A percentile compares a stretch with the other conserved stretches of the same genome.
phyloP scores from a whole-genome alignment of 2,329 filamentous ascomycete genomes.

The Epichloe sylvatica region DNA sequence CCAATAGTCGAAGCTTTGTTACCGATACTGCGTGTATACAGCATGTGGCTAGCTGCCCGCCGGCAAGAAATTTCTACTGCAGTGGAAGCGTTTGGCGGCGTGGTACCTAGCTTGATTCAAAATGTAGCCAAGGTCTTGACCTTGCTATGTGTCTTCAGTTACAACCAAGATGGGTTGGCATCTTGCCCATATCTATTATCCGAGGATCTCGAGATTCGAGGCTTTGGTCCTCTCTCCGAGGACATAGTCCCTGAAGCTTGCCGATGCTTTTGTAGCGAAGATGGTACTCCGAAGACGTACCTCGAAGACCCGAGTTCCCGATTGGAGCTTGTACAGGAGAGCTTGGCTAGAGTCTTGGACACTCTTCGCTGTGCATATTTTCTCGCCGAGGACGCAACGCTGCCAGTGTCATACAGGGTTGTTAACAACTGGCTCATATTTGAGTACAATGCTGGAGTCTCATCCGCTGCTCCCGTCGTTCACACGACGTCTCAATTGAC shows the following conservation, averaged over 20 bases:
- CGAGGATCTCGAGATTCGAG: slow-evolving; percentile 35
- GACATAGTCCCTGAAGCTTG: slow-evolving; percentile 25
- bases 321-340: slow-evolving; percentile 21
- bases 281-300: slow-evolving; percentile 26
- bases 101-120: slow-evolving; percentile 32
- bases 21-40: slow-evolving; percentile 37
- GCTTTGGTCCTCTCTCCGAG: slow-evolving; percentile 28
- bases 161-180: slow-evolving; percentile 24
- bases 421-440: slow-evolving; percentile 19
- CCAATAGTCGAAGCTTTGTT: slow-evolving; percentile 29
- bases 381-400: slow-evolving; percentile 26
- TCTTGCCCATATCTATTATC: slow-evolving; percentile 34
- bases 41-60: slow-evolving; percentile 38
- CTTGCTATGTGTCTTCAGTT: slow-evolving; percentile 31
- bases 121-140: slow-evolving; percentile 33
- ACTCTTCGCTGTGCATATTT: slow-evolving; percentile 35
- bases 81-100: slow-evolving; percentile 29
- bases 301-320: slow-evolving; percentile 19
- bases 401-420: slow-evolving; percentile 23
- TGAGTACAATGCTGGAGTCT: slow-evolving; percentile 15
- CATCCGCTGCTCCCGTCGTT: neutral
- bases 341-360: slow-evolving; percentile 34
- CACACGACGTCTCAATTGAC: neutral
- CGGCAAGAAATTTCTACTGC: slow-evolving; percentile 33
- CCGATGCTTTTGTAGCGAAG: slow-evolving; percentile 22